Evolutionary conservation across 176 grass and related monocot species (phyloP).

Genomic region (Carex cristatella): DNA sequence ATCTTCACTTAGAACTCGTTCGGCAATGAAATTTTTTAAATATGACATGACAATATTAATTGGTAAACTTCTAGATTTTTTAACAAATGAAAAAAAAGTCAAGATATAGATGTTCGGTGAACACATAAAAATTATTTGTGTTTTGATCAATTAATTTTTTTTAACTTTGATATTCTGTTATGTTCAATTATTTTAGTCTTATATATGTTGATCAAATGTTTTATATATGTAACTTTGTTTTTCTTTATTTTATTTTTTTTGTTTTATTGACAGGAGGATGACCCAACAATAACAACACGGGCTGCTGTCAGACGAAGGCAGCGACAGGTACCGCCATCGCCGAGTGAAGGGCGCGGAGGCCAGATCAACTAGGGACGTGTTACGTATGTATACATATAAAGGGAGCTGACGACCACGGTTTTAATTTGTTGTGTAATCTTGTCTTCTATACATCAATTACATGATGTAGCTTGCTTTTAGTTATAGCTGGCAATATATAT

Average conservation of each 20-base stretch:
- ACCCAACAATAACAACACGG: background rate
- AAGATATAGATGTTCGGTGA: too few relatives aligned
- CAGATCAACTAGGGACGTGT: slow-evolving; percentile 12
- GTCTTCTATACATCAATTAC: background rate
- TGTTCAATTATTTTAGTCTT: too few relatives aligned
- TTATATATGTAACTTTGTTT: background rate
- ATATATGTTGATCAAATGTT: too few relatives aligned
- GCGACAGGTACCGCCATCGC: background rate
- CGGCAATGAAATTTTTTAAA: too few relatives aligned
- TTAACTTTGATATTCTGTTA: too few relatives aligned
- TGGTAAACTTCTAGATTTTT: too few relatives aligned
- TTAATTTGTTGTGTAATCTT: slow-evolving; percentile 7
- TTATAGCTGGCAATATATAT: background rate
- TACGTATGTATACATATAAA: background rate
- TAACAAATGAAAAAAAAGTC: too few relatives aligned
- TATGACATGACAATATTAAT: too few relatives aligned
- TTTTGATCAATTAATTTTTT: too few relatives aligned
- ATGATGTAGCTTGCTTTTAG: background rate
- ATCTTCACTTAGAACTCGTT: background rate
- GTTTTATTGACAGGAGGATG: background rate
- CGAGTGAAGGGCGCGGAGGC: slow-evolving; percentile 27
- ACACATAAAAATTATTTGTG: too few relatives aligned
- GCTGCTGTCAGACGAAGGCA: slow-evolving; percentile 2
- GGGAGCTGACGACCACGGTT: background rate
- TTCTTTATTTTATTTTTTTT: background rate